These are phyloP conservation scores for Austroboletus festivus DNA, from an alignment of 768 basidiomycete species.

Conservation along the genomic window DNA sequence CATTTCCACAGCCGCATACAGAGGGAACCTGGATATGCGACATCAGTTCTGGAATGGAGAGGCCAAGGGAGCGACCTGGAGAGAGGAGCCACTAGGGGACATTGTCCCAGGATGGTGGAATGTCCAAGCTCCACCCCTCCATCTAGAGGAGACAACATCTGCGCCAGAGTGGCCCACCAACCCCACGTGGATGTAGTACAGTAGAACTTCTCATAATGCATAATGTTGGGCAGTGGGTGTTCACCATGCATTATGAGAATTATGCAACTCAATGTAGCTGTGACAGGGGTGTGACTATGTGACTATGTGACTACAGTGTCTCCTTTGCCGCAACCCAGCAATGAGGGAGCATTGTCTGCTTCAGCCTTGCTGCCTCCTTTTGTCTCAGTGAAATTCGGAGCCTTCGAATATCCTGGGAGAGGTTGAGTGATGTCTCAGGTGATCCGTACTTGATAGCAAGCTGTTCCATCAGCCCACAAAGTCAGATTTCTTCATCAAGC, in stretches of 20 bases:
- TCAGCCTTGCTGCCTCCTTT: background rate
- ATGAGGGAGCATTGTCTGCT: background rate
- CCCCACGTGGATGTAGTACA: too few species aligned
- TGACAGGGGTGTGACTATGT: background rate
- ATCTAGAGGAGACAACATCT: too few species aligned
- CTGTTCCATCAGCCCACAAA: background rate
- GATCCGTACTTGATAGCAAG: background rate
- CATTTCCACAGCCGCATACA: too few species aligned
- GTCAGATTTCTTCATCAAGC: background rate
- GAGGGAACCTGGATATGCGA: too few species aligned
- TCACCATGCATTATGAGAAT: slow-evolving; percentile 3
- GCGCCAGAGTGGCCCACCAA: too few species aligned
- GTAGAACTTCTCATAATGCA: slow-evolving; percentile 10
- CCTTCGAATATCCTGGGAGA: background rate
- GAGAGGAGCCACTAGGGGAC: too few species aligned
- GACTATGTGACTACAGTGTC: slow-evolving; percentile 1
- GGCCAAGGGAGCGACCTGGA: too few species aligned
- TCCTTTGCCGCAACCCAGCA: background rate
- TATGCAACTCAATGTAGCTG: background rate
- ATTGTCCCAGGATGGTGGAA: too few species aligned
- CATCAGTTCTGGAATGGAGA: too few species aligned
- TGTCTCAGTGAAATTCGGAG: background rate
- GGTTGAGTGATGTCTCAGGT: background rate
- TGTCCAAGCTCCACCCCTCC: too few species aligned
- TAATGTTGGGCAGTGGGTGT: background rate